A percentile compares a stretch with the other conserved stretches of the same genome.
Evolutionary conservation across 768 basidiomycete genomes (phyloP).

Genomic region (Lyophyllum semitale): DNA sequence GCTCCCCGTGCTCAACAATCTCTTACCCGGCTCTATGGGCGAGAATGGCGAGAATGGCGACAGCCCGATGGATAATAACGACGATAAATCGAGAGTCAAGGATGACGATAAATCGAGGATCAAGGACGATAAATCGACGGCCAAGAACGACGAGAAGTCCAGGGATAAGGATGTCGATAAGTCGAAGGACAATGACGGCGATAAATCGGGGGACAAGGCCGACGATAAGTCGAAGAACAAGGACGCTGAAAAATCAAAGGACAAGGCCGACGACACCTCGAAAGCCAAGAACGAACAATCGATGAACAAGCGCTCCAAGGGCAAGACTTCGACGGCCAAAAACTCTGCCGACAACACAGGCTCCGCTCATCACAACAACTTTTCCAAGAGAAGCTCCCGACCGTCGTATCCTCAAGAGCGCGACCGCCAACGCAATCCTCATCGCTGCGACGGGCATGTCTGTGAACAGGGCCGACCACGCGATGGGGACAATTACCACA

Average conservation of each 20-base stretch:
- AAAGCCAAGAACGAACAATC: neutral
- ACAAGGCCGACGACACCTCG: neutral
- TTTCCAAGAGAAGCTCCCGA: neutral
- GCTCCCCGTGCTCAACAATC: too few relatives aligned
- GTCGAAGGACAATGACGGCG: neutral
- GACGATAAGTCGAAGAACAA: neutral
- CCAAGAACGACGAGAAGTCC: too few relatives aligned
- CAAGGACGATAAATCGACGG: neutral
- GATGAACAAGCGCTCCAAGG: neutral
- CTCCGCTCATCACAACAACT: neutral
- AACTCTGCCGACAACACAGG: neutral
- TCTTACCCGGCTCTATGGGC: too few relatives aligned
- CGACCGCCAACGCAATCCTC: neutral
- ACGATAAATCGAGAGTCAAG: too few relatives aligned
- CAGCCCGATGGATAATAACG: too few relatives aligned
- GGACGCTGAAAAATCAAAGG: neutral
- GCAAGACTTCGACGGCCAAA: neutral
- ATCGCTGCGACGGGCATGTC: too few relatives aligned
- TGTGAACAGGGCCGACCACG: too few relatives aligned
- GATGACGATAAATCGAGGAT: too few relatives aligned
- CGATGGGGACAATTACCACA: neutral
- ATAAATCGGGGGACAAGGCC: neutral
- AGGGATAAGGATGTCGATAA: neutral
- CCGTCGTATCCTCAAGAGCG: neutral
- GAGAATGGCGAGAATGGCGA: too few relatives aligned